These are phyloP conservation scores for Prunella vulgaris DNA, from an alignment of 257 asterid genomes.

Conservation along the genomic window DNA sequence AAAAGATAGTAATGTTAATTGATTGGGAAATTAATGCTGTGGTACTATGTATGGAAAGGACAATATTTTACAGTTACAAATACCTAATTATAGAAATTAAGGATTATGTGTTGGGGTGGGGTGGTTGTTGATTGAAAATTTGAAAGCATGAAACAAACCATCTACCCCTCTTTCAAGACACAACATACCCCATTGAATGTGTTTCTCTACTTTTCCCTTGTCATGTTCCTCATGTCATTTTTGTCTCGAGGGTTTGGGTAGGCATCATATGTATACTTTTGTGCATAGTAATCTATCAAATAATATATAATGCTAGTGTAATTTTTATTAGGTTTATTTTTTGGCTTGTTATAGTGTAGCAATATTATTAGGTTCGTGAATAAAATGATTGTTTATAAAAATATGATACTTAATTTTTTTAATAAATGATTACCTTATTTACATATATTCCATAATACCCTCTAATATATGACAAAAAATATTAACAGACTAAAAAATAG, in stretches of 20 bases:
- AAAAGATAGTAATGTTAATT: conserved; percentile 29
- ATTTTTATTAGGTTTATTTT: too few relatives aligned
- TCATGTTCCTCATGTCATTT: conserved; percentile 13
- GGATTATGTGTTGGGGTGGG: background rate
- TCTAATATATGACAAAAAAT: too few relatives aligned
- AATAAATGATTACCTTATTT: too few relatives aligned
- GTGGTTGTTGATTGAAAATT: conserved; percentile 25
- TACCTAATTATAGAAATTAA: conserved; percentile 34
- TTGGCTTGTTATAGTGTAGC: too few relatives aligned
- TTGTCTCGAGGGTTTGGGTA: background rate
- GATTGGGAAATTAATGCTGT: conserved; percentile 36
- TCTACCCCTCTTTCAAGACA: conserved; percentile 23
- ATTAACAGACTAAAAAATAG: too few relatives aligned
- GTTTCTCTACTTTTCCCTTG: conserved; percentile 24
- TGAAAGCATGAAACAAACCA: conserved; percentile 20
- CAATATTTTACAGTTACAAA: conserved; percentile 39
- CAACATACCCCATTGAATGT: conserved; percentile 29
- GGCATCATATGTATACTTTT: too few relatives aligned
- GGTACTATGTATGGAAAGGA: conserved; percentile 52
- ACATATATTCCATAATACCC: too few relatives aligned
- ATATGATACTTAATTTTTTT: too few relatives aligned
- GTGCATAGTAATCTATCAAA: too few relatives aligned
- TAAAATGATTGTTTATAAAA: too few relatives aligned
- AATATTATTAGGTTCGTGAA: too few relatives aligned
- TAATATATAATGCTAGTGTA: too few relatives aligned